Evolutionary conservation across 2,329 filamentous ascomycete genomes (phyloP).

Genomic region (Calonectria montana): DNA sequence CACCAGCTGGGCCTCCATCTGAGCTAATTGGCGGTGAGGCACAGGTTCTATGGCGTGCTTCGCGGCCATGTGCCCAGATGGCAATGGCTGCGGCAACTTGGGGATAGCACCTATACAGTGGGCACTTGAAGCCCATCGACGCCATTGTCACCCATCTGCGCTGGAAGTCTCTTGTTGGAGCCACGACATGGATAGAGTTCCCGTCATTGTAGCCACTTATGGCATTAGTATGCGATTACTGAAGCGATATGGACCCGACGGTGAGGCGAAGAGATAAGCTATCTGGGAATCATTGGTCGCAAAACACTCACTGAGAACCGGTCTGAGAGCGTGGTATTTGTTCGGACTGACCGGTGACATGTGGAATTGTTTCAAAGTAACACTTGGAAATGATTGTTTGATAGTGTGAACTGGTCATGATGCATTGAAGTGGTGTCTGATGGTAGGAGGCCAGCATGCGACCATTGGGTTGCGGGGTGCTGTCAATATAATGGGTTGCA

Average conservation of each 20-base stretch:
- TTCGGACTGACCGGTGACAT: slow-evolving; percentile 30
- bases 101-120: neutral
- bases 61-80: neutral
- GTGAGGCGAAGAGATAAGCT: slow-evolving; percentile 34
- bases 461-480: slow-evolving; percentile 6
- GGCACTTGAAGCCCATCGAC: neutral
- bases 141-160: neutral
- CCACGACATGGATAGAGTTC: slow-evolving; percentile 1
- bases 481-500: slow-evolving; percentile 17
- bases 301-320: slow-evolving; percentile 16
- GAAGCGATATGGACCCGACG: slow-evolving; percentile 17
- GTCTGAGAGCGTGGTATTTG: slow-evolving; percentile 24
- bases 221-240: neutral
- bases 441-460: neutral
- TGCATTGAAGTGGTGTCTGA: slow-evolving; percentile 17
- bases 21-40: slow-evolving; percentile 29
- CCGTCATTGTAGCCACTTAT: neutral
- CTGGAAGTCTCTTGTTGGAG: slow-evolving; percentile 5
- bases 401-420: slow-evolving; percentile 12
- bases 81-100: neutral
- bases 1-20: slow-evolving; percentile 25
- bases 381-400: slow-evolving; percentile 15
- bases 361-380: slow-evolving; percentile 15
- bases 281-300: slow-evolving; percentile 30
- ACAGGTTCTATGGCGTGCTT: slow-evolving; percentile 18